phyloP scores from a whole-genome alignment of 1,284 basidiomycete species.

The Pterulicium gracile region DNA sequence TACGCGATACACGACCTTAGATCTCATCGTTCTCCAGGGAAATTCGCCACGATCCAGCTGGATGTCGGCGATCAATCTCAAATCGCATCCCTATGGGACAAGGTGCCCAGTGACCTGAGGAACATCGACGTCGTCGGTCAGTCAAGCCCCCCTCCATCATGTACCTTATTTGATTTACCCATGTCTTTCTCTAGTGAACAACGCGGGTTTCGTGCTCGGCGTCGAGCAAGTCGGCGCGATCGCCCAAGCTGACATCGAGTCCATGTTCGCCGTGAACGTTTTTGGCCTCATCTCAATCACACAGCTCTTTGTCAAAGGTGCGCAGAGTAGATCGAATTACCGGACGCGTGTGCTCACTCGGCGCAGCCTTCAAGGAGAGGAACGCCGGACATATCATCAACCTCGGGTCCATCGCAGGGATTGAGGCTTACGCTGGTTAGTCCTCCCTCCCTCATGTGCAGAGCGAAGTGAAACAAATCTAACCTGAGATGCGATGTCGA shows the following conservation, averaged over 20 bases:
- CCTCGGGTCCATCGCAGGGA: conserved; percentile 87
- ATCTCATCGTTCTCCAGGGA: neutral
- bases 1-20: neutral
- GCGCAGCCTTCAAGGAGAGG: conserved; percentile 74
- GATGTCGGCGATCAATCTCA: conserved; percentile 70
- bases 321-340: conserved; percentile 10
- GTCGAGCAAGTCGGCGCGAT: conserved; percentile 78
- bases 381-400: conserved; percentile 92
- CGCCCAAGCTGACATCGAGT: conserved; percentile 61
- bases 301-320: conserved; percentile 67
- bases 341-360: neutral
- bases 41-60: conserved; percentile 31
- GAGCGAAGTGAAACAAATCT: no score
- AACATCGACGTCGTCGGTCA: conserved; percentile 68
- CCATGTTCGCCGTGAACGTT: conserved; percentile 93
- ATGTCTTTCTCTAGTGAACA: conserved; percentile 77
- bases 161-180: conserved; percentile 4
- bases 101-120: conserved; percentile 56
- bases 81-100: conserved; percentile 53
- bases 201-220: conserved; percentile 82
- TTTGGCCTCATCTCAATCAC: conserved; percentile 80
- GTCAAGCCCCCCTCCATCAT: conserved; percentile 10
- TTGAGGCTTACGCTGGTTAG: conserved; percentile 78
- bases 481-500: neutral
- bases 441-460: neutral